phyloP scores from a whole-genome alignment of 495 filamentous ascomycete species.

The Penicillium soppii region DNA sequence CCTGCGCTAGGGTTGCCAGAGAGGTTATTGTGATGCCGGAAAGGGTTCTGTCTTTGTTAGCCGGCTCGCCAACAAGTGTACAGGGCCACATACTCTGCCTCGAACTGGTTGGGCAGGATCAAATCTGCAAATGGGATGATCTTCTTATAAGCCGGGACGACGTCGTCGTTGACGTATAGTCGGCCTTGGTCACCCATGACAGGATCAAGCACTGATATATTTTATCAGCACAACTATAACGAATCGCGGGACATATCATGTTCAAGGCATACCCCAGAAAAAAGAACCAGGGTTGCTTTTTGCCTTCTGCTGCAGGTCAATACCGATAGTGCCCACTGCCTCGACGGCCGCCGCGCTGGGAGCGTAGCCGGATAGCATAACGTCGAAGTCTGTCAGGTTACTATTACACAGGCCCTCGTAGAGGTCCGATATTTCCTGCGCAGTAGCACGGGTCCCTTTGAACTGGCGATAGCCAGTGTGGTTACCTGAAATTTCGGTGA shows the following conservation, averaged over 20 bases:
- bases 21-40: slow-evolving; percentile 80
- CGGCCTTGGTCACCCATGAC: slow-evolving; percentile 97
- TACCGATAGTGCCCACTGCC: slow-evolving; percentile 78
- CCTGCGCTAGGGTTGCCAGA: slow-evolving; percentile 64
- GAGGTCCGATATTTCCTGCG: slow-evolving; percentile 78
- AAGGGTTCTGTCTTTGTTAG: slow-evolving; percentile 57
- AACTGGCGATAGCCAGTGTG: slow-evolving; percentile 87
- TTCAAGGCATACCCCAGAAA: slow-evolving; percentile 81
- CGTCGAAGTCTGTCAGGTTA: slow-evolving; percentile 79
- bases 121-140: slow-evolving; percentile 80
- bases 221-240: slow-evolving; percentile 1
- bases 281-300: slow-evolving; percentile 69
- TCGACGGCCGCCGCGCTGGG: slow-evolving; percentile 80
- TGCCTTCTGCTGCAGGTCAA: slow-evolving; percentile 70
- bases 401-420: slow-evolving; percentile 82
- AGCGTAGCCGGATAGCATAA: slow-evolving; percentile 91
- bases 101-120: slow-evolving; percentile 95
- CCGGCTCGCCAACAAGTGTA: not conserved
- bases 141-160: slow-evolving; percentile 85
- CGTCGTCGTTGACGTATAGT: slow-evolving; percentile 85
- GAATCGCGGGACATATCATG: not conserved
- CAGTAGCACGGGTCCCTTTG: slow-evolving; percentile 77
- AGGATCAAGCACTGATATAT: slow-evolving; percentile 75
- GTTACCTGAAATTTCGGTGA: slow-evolving; percentile 61
- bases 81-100: slow-evolving; percentile 71